A percentile compares a stretch with the other conserved stretches of the same genome.
These are phyloP conservation scores for Chamaecrista fasciculata DNA, from an alignment of 306 rosid species.

Conservation along the genomic window DNA sequence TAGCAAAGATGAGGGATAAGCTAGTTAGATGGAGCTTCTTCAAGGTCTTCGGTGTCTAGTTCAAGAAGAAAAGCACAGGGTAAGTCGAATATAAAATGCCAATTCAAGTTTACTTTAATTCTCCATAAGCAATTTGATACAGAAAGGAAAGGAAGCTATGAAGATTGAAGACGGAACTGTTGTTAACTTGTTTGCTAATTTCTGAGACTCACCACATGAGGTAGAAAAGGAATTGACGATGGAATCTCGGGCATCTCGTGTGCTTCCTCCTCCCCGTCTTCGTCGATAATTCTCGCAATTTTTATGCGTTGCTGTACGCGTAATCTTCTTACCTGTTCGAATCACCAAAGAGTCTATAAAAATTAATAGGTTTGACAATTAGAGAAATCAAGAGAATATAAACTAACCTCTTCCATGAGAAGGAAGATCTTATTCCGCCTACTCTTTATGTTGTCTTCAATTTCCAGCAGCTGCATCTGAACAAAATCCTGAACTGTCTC, in stretches of 20 bases:
- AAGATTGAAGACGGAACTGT: not conserved
- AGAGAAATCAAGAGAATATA: not conserved
- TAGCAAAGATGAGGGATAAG: slow-evolving; percentile 57
- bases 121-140: slow-evolving; percentile 11
- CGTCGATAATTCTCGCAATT: slow-evolving; percentile 34
- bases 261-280: slow-evolving; percentile 54
- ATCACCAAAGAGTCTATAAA: not conserved
- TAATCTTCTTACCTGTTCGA: slow-evolving; percentile 78
- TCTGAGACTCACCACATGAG: slow-evolving; percentile 59
- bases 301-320: slow-evolving; percentile 80
- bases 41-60: slow-evolving; percentile 74
- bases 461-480: slow-evolving; percentile 88
- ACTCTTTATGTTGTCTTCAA: slow-evolving; percentile 81
- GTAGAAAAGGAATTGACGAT: slow-evolving; percentile 91
- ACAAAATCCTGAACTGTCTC: slow-evolving; percentile 93
- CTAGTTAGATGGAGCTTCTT: slow-evolving; percentile 84
- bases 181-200: not conserved
- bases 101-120: slow-evolving; percentile 6
- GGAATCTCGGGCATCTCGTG: slow-evolving; percentile 91
- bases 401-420: slow-evolving; percentile 91
- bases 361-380: not conserved
- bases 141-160: slow-evolving; percentile 15
- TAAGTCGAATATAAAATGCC: slow-evolving; percentile 10
- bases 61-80: slow-evolving; percentile 31
- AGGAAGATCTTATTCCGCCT: slow-evolving; percentile 87